A percentile compares a stretch with the other conserved stretches of the same genome.
Conservation (phyloP, 179 eudicot species). For the Patellifolia procumbens region DNA sequence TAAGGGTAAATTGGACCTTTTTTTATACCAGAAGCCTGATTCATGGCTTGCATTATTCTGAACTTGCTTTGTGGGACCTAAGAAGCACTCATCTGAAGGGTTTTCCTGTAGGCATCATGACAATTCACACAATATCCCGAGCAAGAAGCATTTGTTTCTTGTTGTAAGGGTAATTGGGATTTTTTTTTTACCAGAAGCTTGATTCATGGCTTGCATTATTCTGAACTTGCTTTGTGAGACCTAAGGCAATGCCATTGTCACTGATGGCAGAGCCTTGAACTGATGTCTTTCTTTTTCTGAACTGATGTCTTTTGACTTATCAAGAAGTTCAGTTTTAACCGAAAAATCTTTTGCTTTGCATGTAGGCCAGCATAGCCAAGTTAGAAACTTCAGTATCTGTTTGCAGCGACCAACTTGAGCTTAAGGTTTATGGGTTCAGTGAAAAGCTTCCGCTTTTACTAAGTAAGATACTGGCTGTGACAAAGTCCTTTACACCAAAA, state of each 20-base stretch:
- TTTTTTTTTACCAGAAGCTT: too few species aligned
- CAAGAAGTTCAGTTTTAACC: conserved; percentile 4
- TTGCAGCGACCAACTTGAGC: conserved; percentile 78
- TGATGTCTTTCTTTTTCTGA: neutral
- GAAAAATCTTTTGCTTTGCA: neutral
- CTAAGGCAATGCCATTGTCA: neutral
- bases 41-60: neutral
- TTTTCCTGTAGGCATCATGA: too few species aligned
- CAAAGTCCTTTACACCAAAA: conserved; percentile 68
- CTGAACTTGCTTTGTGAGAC: neutral
- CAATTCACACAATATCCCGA: too few species aligned
- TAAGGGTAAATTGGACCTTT: too few species aligned
- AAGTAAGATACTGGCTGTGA: conserved; percentile 63
- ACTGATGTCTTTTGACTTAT: neutral
- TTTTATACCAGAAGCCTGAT: too few species aligned
- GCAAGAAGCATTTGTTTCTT: too few species aligned
- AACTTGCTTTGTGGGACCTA: neutral
- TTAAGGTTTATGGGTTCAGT: conserved; percentile 90
- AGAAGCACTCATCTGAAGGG: too few species aligned
- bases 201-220: too few species aligned
- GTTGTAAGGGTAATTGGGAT: too few species aligned
- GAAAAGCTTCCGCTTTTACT: conserved; percentile 86
- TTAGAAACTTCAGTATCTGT: conserved; percentile 88
- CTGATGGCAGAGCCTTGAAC: conserved; percentile 2
- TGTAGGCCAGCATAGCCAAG: conserved; percentile 95